phyloP scores from a whole-genome alignment of 495 filamentous ascomycete species.

The Penicillium tannophilum region DNA sequence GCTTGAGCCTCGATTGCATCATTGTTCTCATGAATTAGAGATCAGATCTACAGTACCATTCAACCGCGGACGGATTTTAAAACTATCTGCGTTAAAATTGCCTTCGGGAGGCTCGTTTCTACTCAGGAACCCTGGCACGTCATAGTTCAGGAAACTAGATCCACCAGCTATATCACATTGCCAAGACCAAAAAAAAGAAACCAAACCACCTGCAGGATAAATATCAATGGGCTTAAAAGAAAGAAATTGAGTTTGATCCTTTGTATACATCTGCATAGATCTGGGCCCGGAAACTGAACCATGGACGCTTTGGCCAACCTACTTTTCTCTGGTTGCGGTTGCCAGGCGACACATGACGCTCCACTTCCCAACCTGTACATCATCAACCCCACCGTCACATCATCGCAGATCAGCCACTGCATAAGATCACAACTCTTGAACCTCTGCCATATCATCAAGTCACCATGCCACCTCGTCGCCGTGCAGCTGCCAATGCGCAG shows the following conservation, averaged over 20 bases:
- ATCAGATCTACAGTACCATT: neutral
- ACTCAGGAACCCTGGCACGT: neutral
- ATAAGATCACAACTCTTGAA: neutral
- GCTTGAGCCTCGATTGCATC: conserved; percentile 24
- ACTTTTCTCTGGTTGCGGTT: neutral
- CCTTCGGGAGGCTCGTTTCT: neutral
- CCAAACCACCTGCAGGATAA: neutral
- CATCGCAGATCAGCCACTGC: neutral
- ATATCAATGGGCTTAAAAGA: neutral
- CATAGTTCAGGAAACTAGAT: neutral
- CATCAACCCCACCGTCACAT: neutral
- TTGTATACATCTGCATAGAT: neutral
- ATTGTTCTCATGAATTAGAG: neutral
- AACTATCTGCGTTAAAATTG: neutral
- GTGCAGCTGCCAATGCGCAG: conserved; percentile 59
- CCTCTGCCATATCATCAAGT: conserved; percentile 11
- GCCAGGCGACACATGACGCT: neutral
- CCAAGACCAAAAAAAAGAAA: neutral
- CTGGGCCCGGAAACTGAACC: neutral
- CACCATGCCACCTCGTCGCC: conserved; percentile 71
- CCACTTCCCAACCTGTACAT: neutral
- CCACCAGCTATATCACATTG: neutral
- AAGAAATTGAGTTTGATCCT: neutral
- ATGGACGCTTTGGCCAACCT: neutral
- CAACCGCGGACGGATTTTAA: neutral